These are phyloP conservation scores for Globisporangium mamillatum DNA, from an alignment of 352 stramenopile species.

Conservation along the genomic window DNA sequence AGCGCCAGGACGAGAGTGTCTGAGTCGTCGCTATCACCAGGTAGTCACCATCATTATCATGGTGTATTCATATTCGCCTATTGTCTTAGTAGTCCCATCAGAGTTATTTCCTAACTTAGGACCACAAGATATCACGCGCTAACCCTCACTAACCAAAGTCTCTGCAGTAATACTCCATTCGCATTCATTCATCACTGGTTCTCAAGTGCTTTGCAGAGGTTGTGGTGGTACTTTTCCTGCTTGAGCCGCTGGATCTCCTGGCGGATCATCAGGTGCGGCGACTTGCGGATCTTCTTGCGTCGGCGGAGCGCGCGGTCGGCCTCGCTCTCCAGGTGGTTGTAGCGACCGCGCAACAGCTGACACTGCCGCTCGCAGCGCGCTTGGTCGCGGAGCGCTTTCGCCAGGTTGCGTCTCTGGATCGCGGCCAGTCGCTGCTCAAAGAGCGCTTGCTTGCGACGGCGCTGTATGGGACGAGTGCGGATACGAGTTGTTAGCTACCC, in stretches of 20 bases:
- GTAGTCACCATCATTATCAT: not conserved
- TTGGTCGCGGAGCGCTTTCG: conserved; percentile 29
- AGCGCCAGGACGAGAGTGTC: conserved; percentile 30
- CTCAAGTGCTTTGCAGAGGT: conserved; percentile 10
- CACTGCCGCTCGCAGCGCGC: conserved; percentile 39
- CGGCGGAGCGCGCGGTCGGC: conserved; percentile 48
- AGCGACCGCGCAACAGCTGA: conserved; percentile 38
- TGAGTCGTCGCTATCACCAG: conserved; percentile 1
- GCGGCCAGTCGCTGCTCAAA: conserved; percentile 35
- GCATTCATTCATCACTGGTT: not conserved
- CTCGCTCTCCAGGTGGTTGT: conserved; percentile 55
- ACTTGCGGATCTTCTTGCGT: conserved; percentile 54
- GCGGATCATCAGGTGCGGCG: conserved; percentile 53
- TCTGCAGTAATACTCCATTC: not conserved
- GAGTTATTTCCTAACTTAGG: not conserved
- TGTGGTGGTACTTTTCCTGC: conserved; percentile 32
- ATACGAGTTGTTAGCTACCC: not conserved
- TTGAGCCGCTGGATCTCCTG: conserved; percentile 53
- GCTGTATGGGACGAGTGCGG: conserved; percentile 11
- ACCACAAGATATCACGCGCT: not conserved
- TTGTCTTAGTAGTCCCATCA: not conserved
- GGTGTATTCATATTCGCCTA: not conserved
- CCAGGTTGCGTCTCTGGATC: conserved; percentile 31
- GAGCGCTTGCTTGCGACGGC: conserved; percentile 36
- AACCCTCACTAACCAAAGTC: not conserved